A percentile compares a stretch with the other conserved stretches of the same genome.
These are phyloP conservation scores for Rhizophagus clarus DNA, from an alignment of 192 early-diverging fungal genomes.

Conservation along the genomic window DNA sequence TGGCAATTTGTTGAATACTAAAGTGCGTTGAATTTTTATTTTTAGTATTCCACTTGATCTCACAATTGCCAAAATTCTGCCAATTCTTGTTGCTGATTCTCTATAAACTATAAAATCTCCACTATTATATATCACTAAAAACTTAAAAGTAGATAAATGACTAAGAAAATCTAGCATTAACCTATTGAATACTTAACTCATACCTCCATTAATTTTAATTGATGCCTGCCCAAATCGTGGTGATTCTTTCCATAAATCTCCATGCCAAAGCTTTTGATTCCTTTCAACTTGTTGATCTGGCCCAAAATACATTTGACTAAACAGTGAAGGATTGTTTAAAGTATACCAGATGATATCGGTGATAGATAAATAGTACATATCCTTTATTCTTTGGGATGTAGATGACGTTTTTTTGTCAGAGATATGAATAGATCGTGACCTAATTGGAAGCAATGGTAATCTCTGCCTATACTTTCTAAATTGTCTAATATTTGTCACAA, in stretches of 20 bases:
- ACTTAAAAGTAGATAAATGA: not conserved
- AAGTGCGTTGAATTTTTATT: not conserved
- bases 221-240: not conserved
- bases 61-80: not conserved
- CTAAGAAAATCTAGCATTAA: not conserved
- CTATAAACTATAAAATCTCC: not conserved
- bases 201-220: not conserved
- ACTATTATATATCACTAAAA: not conserved
- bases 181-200: not conserved
- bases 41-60: not conserved
- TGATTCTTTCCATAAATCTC: not conserved
- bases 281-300: not conserved
- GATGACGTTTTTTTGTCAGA: not conserved
- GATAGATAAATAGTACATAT: conserved; percentile 6
- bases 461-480: not conserved
- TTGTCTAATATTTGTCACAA: not conserved
- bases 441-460: not conserved
- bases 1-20: not conserved
- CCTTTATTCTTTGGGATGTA: not conserved
- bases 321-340: conserved; percentile 1
- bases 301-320: not conserved
- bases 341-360: not conserved
- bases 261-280: conserved; percentile 7
- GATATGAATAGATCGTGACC: not conserved
- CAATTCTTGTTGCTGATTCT: not conserved